phyloP scores from a whole-genome alignment of 208 protist genomes.

The Tritrichomonas foetus region DNA sequence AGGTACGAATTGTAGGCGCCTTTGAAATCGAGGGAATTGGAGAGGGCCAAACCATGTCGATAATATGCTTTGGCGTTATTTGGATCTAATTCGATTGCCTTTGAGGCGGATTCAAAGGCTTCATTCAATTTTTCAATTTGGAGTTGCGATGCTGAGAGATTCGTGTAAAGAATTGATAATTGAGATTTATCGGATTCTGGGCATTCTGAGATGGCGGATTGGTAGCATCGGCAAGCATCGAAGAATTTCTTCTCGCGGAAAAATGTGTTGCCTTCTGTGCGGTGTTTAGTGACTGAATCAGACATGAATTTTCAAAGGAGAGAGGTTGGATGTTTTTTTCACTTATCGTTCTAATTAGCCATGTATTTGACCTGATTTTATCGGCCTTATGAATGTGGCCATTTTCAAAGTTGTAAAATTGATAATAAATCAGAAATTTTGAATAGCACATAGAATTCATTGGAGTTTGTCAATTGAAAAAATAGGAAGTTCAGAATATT shows the following conservation, averaged over 20 bases:
- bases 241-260: background rate
- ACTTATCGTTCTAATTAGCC: no score
- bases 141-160: background rate
- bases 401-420: no score
- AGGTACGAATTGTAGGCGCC: background rate
- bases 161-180: conserved; percentile 2
- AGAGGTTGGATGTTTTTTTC: no score
- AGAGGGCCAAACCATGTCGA: background rate
- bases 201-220: background rate
- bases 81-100: conserved; percentile 5
- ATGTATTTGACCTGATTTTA: no score
- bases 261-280: background rate
- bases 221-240: background rate
- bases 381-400: no score
- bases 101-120: background rate
- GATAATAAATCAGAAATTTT: no score
- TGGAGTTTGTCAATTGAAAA: no score
- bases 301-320: no score
- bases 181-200: background rate
- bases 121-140: background rate
- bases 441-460: no score
- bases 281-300: background rate
- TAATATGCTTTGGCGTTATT: background rate
- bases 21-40: background rate
- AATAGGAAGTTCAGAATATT: no score